phyloP scores from a whole-genome alignment of 208 protist genomes.

The Leishmania turanica region DNA sequence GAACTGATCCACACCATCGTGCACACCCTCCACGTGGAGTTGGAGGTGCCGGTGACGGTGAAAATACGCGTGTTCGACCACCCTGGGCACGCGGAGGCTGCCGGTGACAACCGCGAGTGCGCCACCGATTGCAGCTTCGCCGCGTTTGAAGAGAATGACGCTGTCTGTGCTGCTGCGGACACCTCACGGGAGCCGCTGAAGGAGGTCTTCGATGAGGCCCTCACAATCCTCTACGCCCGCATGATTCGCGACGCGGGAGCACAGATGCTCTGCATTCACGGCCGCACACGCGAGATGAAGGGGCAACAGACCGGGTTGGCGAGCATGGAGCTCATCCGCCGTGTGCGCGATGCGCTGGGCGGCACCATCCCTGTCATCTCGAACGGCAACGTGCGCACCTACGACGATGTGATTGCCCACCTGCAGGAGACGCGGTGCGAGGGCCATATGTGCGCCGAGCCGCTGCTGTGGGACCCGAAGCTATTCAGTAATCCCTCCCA shows the following conservation, averaged over 20 bases:
- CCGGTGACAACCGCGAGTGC: background rate
- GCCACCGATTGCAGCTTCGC: background rate
- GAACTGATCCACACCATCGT: slow-evolving; percentile 82
- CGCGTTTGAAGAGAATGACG: background rate
- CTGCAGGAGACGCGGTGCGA: slow-evolving; percentile 60
- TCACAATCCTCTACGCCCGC: slow-evolving; percentile 85
- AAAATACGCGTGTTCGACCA: slow-evolving; percentile 92
- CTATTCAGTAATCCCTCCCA: slow-evolving; percentile 60
- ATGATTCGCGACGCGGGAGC: slow-evolving; percentile 88
- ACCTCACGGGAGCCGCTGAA: background rate
- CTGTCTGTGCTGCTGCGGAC: background rate
- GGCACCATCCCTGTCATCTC: slow-evolving; percentile 79
- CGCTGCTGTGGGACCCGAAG: slow-evolving; percentile 83
- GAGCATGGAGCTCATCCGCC: slow-evolving; percentile 70
- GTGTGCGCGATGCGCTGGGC: slow-evolving; percentile 47
- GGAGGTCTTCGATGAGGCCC: slow-evolving; percentile 55
- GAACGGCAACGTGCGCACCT: slow-evolving; percentile 88
- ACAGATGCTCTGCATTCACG: slow-evolving; percentile 86
- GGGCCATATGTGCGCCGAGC: slow-evolving; percentile 90
- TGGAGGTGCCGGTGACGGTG: slow-evolving; percentile 89
- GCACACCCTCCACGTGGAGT: slow-evolving; percentile 78
- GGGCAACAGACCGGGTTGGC: slow-evolving; percentile 68
- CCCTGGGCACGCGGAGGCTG: slow-evolving; percentile 1
- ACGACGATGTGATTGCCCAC: slow-evolving; percentile 60
- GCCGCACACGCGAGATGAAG: slow-evolving; percentile 85